Base-by-base conservation (phyloP, 1,139 yeast genomes). In the Pichia sp. region DNA sequence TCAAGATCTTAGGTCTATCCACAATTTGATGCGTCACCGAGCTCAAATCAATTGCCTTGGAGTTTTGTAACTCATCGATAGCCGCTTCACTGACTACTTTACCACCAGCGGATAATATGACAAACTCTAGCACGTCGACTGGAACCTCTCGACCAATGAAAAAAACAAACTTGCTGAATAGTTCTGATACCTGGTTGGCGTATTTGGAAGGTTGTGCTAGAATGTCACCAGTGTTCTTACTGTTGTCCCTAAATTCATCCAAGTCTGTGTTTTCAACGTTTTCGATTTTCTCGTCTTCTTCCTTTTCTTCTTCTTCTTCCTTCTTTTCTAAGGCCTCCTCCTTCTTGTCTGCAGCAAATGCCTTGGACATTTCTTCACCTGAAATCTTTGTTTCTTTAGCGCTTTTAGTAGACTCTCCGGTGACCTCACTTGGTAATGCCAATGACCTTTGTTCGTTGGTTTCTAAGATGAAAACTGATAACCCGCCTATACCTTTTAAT, bases 131-230 rank as follows among this genome's bases (percentile, higher is more conserved):
- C 62, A 92, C 83, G 64, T 93, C 98, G 61, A 92, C 77, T 30
- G 98, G 91, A 48, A 93, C 99, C 75, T 93, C 99, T 73, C 99
- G 86, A 55, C 98, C 97, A 59, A 95, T 82, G 68, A 75, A 93
- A 71, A 93, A 92, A 7, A 87, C 81, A 67, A 91, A 87, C 56
- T 82, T 80, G 52, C 85, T 76, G 68, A 93, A 89, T 55, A 93
- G 74, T 38, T 77, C 76, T 14, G 90, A 79, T 24, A 81, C 75
- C 48, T 85, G 80, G 40, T 83, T 78, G 38, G 75, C 77, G 59
- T 72, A 79, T 65, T 81, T 77, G 30, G 85, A 78, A 46, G 98
- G 99, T 73, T 93, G 99, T 50, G 78, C 76, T 63, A 93, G 79
- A 55, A 79, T 68, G 69, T 92, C 98, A 64, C 95, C 95, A 42